Evolutionary conservation across 108 stramenopile genomes (phyloP), one percentile per base, ranked within the genome.

Genomic region (Schizochytrium sp.): DNA sequence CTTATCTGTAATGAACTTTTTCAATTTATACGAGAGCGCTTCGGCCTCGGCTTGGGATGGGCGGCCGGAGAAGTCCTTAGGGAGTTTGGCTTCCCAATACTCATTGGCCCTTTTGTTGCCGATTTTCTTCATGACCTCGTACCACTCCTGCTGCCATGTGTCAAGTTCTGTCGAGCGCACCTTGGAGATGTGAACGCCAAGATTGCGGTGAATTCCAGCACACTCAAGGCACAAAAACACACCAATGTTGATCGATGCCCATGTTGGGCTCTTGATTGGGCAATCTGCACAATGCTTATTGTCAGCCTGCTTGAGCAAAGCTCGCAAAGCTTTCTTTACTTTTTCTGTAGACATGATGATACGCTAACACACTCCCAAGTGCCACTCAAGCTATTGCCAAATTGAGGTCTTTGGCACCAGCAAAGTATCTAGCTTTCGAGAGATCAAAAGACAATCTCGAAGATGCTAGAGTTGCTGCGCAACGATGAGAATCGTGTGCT

Each of bases 181-280:
- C 92, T 97, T 97, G 91, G 96, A 96, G 50, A 99, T 96, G 92
- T 98, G 98, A 42, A 98, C 98, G 50, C 99, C 99, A 13, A 99
- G 93, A 87, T 95, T 96, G 64, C 99, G 95, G 88, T 99, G 99
- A 3, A 99, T 96, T n/a, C 97, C 99, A 87, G 96, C 95, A 92
- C 99, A 99, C 87, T 97, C 95, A 88, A 99, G 97, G 90, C 99
- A 99, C 17, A 99, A 88, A n/a, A 96, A 83, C 42, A 96, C 92
- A 45, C 96, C 96, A 46, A 97, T 89, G 91, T 96, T 97, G 59
- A 96, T 87, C 15, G 93, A 95, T 53, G 93, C 96, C 97, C 97
- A 97, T 46, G 89, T 90, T 17, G 93, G 93, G 47, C 69, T 56
- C n/a, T 50, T 15, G 41, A 46, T 60, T 2, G 61, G 57, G 91